These are phyloP conservation scores for Kwoniella newhampshirensis DNA, from an alignment of 768 basidiomycete genomes.

Conservation along the genomic window DNA sequence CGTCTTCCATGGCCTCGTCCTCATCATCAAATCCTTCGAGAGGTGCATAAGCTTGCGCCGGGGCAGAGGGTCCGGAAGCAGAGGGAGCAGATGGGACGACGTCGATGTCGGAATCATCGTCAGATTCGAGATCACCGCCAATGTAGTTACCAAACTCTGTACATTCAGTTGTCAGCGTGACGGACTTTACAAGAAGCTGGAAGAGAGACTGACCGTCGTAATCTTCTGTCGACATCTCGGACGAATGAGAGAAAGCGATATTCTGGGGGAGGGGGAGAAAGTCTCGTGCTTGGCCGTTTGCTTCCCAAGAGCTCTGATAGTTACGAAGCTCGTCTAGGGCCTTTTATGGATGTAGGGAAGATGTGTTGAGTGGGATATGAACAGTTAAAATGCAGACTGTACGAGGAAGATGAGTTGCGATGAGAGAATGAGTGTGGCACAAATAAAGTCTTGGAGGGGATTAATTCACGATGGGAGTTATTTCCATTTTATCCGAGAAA, in stretches of 20 bases:
- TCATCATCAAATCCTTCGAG: slow-evolving; percentile 81
- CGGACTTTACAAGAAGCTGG: not conserved
- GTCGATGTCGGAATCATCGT: slow-evolving; percentile 63
- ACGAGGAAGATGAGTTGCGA: too few species aligned
- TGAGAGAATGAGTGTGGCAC: slow-evolving; percentile 14
- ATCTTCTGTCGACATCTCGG: slow-evolving; percentile 53
- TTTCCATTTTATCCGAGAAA: slow-evolving; percentile 28
- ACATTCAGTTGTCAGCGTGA: slow-evolving; percentile 3
- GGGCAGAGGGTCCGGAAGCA: slow-evolving; percentile 47
- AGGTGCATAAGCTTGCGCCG: slow-evolving; percentile 58
- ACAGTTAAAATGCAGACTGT: too few species aligned
- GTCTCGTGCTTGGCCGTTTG: too few species aligned
- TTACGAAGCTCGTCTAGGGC: too few species aligned
- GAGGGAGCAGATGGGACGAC: slow-evolving; percentile 42
- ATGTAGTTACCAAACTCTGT: slow-evolving; percentile 92
- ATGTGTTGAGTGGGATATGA: too few species aligned
- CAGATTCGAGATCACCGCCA: slow-evolving; percentile 88
- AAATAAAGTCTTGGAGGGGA: not conserved
- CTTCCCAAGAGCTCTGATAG: too few species aligned
- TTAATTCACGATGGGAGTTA: slow-evolving; percentile 7
- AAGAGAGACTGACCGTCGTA: slow-evolving; percentile 48
- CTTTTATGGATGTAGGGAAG: too few species aligned
- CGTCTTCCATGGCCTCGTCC: slow-evolving; percentile 55
- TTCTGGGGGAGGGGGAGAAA: too few species aligned
- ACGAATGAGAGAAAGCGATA: too few species aligned